These are phyloP conservation scores for Monosporascus ibericus DNA, from an alignment of 2,329 filamentous ascomycete species.

Conservation along the genomic window DNA sequence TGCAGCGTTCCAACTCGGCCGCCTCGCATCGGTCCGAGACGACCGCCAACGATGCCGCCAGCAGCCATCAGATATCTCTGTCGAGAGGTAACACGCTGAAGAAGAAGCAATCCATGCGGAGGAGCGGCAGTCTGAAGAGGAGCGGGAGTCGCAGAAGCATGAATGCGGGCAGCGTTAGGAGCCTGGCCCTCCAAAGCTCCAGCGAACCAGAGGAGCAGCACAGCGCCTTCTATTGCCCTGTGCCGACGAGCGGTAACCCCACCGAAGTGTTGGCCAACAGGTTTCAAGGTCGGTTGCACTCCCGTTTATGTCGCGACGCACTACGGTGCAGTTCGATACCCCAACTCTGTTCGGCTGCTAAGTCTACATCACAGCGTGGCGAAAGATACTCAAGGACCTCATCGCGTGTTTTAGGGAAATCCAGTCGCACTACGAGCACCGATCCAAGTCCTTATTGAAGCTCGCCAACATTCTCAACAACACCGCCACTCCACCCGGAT, in stretches of 20 bases:
- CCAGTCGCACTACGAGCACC: slow-evolving; percentile 79
- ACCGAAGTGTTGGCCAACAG: slow-evolving; percentile 82
- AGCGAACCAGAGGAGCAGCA: slow-evolving; percentile 64
- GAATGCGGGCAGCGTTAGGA: slow-evolving; percentile 80
- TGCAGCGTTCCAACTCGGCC: slow-evolving; percentile 58
- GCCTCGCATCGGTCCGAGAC: slow-evolving; percentile 41
- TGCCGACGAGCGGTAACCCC: slow-evolving; percentile 80
- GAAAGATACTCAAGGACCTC: slow-evolving; percentile 89
- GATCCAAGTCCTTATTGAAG: slow-evolving; percentile 75
- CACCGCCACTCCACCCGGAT: slow-evolving; percentile 65
- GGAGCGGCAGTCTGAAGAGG: slow-evolving; percentile 68
- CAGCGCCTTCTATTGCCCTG: slow-evolving; percentile 83
- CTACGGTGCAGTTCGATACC: neutral
- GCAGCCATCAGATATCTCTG: slow-evolving; percentile 29
- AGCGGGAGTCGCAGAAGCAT: slow-evolving; percentile 76
- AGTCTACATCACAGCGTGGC: slow-evolving; percentile 62
- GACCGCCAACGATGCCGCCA: slow-evolving; percentile 36
- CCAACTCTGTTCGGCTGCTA: neutral
- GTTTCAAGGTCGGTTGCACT: slow-evolving; percentile 66
- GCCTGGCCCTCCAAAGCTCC: slow-evolving; percentile 65
- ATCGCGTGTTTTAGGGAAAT: slow-evolving; percentile 93
- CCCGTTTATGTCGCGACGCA: neutral
- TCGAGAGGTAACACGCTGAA: slow-evolving; percentile 67
- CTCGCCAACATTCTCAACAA: slow-evolving; percentile 81
- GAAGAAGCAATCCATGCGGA: slow-evolving; percentile 77